A percentile compares a stretch with the other conserved stretches of the same genome.
phyloP scores from a whole-genome alignment of 305 asterid species.

The Solanum chacoense region DNA sequence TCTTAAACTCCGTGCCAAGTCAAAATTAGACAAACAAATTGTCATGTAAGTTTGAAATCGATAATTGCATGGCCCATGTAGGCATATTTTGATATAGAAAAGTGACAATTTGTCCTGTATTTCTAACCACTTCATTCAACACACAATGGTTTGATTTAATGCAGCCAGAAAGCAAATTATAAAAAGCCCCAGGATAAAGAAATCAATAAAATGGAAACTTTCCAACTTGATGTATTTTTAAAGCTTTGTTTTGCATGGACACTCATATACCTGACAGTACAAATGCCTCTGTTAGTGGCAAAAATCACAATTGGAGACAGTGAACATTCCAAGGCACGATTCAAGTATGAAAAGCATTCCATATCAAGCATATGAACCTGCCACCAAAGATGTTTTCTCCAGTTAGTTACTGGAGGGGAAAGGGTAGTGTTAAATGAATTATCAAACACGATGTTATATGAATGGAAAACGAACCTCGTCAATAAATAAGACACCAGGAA shows the following conservation, averaged over 20 bases:
- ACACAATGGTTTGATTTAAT: not conserved
- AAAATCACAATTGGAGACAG: conserved; percentile 85
- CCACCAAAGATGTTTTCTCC: not conserved
- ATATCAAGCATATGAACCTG: conserved; percentile 98
- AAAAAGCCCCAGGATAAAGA: not conserved
- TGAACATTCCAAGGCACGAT: conserved; percentile 88
- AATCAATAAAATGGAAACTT: not conserved
- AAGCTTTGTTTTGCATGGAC: not conserved
- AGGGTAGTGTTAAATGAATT: not conserved
- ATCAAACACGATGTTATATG: not conserved
- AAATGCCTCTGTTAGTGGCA: conserved; percentile 85
- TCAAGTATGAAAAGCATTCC: conserved; percentile 91
- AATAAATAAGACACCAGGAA: conserved; percentile 91
- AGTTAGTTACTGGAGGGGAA: not conserved
- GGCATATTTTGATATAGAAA: not conserved
- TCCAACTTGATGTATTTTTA: not conserved
- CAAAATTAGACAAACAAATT: not conserved
- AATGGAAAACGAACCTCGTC: conserved; percentile 53
- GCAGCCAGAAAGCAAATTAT: not conserved
- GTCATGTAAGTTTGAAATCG: not conserved
- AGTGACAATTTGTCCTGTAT: not conserved
- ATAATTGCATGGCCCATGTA: not conserved
- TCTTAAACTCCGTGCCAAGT: not conserved
- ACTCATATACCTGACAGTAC: conserved; percentile 73
- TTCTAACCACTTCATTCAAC: not conserved